These are phyloP conservation scores for Breynia disticha DNA, from an alignment of 441 rosid genomes.

Conservation along the genomic window DNA sequence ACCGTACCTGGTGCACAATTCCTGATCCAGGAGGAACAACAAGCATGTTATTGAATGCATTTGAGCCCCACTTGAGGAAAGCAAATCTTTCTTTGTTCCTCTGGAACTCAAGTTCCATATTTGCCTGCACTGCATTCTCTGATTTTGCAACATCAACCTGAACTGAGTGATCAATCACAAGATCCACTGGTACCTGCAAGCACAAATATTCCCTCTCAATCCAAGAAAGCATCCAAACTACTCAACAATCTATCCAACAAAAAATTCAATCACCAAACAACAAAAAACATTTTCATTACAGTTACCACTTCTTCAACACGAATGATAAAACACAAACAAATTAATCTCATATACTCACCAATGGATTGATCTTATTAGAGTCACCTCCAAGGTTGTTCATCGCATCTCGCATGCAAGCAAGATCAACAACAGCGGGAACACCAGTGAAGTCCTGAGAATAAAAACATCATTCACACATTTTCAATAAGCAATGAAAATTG, in stretches of 20 bases:
- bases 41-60: slow-evolving; percentile 90
- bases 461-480: slow-evolving; percentile 6
- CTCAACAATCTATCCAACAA: too few relatives aligned
- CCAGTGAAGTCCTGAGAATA: slow-evolving; percentile 85
- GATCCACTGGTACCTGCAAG: slow-evolving; percentile 92
- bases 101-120: slow-evolving; percentile 91
- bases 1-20: slow-evolving; percentile 84
- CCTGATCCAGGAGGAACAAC: slow-evolving; percentile 99
- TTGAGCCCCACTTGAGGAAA: slow-evolving; percentile 97
- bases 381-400: slow-evolving; percentile 93
- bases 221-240: background rate
- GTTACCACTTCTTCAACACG: background rate
- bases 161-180: slow-evolving; percentile 95
- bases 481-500: background rate
- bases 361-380: slow-evolving; percentile 86
- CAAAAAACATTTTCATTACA: background rate
- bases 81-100: slow-evolving; percentile 97
- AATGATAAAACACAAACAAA: background rate
- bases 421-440: slow-evolving; percentile 97
- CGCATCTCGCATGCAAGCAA: slow-evolving; percentile 99
- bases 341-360: slow-evolving; percentile 34
- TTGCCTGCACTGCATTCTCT: slow-evolving; percentile 91
- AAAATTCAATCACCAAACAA: background rate
- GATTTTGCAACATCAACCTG: slow-evolving; percentile 98
- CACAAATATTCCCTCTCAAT: slow-evolving; percentile 4